A percentile compares a stretch with the other conserved stretches of the same genome.
phyloP scores from a whole-genome alignment of 208 protist genomes.

The Trypanosoma cruzi region DNA sequence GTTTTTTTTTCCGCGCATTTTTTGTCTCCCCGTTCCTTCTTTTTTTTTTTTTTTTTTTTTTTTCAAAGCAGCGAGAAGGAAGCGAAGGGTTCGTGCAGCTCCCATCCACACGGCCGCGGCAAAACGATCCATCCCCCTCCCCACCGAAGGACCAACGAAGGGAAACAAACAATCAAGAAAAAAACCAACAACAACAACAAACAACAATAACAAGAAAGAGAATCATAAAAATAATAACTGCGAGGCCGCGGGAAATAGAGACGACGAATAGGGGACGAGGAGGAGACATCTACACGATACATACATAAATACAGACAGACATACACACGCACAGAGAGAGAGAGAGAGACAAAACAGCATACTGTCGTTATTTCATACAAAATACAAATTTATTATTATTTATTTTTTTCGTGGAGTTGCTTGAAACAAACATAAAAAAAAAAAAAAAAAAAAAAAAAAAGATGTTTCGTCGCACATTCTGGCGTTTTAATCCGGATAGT shows the following conservation, averaged over 20 bases:
- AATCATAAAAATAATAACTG: neutral
- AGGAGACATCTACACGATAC: neutral
- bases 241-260: neutral
- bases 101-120: neutral
- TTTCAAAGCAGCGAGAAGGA: too few species aligned
- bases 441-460: constrained; percentile 12
- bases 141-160: neutral
- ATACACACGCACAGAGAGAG: too few species aligned
- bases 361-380: too few species aligned
- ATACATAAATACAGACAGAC: too few species aligned
- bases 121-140: neutral
- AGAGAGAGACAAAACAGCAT: too few species aligned
- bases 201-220: neutral
- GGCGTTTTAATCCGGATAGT: constrained; percentile 47
- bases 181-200: neutral
- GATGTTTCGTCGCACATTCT: constrained; percentile 71
- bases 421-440: constrained; percentile 2
- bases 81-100: too few species aligned
- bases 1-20: neutral
- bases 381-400: too few species aligned
- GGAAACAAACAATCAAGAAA: neutral
- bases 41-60: neutral
- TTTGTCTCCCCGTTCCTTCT: neutral
- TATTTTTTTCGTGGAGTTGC: too few species aligned
- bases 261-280: constrained; percentile 1